Evolutionary conservation across 371 early-diverging fungal species (phyloP).

Genomic region (Choanephora cucurbitarum): DNA sequence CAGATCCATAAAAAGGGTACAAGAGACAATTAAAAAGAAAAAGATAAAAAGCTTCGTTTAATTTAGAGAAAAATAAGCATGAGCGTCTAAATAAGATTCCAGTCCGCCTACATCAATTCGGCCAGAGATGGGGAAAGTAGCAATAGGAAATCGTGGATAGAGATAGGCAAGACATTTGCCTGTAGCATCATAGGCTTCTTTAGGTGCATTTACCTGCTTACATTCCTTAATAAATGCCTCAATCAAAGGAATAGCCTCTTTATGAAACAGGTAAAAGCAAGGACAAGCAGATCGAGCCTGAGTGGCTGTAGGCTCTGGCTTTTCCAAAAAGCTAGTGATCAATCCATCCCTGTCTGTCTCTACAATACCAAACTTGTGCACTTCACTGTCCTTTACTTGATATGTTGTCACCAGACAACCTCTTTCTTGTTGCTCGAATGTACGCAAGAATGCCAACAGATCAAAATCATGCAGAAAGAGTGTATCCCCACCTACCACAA

Average conservation of each 20-base stretch:
- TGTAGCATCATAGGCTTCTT: conserved; percentile 62
- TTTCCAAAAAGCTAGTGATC: conserved; percentile 58
- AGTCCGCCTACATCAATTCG: conserved; percentile 68
- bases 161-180: conserved; percentile 60
- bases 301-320: conserved; percentile 53
- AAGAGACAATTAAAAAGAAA: too few species aligned
- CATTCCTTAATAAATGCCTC: conserved; percentile 45
- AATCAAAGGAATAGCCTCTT: conserved; percentile 32
- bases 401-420: conserved; percentile 52
- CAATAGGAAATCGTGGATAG: conserved; percentile 42
- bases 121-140: conserved; percentile 52
- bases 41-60: too few species aligned
- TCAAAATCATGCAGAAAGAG: conserved; percentile 58
- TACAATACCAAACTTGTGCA: conserved; percentile 61
- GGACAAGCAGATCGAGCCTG: conserved; percentile 58
- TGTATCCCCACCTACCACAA: conserved; percentile 66
- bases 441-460: conserved; percentile 25
- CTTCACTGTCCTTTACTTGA: conserved; percentile 39
- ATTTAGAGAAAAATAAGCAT: conserved; percentile 38
- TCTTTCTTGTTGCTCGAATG: conserved; percentile 13
- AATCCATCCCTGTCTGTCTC: conserved; percentile 35
- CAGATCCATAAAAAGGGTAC: too few species aligned
- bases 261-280: conserved; percentile 59
- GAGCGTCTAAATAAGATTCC: conserved; percentile 52
- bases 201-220: conserved; percentile 25